Conservation (phyloP, 2,329 filamentous ascomycete species). For the Sphaerostilbella broomeana region DNA sequence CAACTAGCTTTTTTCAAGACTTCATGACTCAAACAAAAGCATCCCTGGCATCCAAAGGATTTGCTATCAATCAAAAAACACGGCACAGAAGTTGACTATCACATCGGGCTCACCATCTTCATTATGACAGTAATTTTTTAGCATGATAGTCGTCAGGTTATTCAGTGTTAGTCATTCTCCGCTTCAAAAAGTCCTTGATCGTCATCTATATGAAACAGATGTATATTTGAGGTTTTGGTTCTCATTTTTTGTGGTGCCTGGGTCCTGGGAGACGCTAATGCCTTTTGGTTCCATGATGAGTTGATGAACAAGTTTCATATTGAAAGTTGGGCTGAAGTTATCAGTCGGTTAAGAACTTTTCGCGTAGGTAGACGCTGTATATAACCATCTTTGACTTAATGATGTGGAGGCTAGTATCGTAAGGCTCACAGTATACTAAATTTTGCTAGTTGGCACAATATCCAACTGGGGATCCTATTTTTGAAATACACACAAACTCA, state of each 20-base stretch:
- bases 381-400: constrained; percentile 7
- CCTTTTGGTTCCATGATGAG: neutral
- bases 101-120: constrained; percentile 11
- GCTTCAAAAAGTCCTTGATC: neutral
- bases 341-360: constrained; percentile 12
- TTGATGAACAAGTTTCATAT: neutral
- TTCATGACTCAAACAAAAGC: constrained; percentile 5
- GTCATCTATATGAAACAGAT: neutral
- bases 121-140: constrained; percentile 11
- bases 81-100: constrained; percentile 2
- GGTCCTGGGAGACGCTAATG: constrained; percentile 3
- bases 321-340: constrained; percentile 11
- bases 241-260: constrained; percentile 13
- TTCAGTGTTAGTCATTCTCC: constrained; percentile 5
- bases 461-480: too few species aligned
- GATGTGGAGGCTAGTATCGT: neutral
- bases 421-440: neutral
- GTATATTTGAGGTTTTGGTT: constrained; percentile 11
- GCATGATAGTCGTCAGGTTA: constrained; percentile 6
- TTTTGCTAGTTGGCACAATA: too few species aligned
- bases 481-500: too few species aligned
- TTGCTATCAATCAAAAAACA: constrained; percentile 1
- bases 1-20: constrained; percentile 15
- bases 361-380: constrained; percentile 13
- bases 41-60: constrained; percentile 5